Conservation (phyloP, 1,284 basidiomycete genomes). For the Sanghuangporus weigelae region DNA sequence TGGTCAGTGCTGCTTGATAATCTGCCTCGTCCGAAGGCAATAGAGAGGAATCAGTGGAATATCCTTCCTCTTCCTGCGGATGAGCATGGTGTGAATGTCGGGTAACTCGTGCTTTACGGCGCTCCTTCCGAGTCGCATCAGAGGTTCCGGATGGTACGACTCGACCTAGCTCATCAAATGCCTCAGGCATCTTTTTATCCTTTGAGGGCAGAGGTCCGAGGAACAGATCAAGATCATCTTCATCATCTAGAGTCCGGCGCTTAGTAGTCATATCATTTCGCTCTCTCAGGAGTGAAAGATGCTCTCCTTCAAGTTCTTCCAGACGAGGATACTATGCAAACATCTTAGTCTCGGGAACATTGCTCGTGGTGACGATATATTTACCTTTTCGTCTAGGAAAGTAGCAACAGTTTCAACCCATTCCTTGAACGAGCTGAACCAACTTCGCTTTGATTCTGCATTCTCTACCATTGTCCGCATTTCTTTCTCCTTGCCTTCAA, state of each 20-base stretch:
- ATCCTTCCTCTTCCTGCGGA: conserved; percentile 70
- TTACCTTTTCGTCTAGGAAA: conserved; percentile 90
- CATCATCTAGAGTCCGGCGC: conserved; percentile 68
- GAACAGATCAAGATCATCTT: conserved; percentile 77
- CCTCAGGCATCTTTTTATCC: conserved; percentile 33
- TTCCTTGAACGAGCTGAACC: conserved; percentile 81
- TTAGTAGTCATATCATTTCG: conserved; percentile 62
- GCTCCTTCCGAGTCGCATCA: conserved; percentile 40
- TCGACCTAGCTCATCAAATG: conserved; percentile 64
- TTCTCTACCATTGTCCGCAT: conserved; percentile 74
- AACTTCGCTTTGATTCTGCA: conserved; percentile 80
- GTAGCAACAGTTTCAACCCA: conserved; percentile 86
- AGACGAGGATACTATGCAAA: conserved; percentile 66
- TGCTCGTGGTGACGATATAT: conserved; percentile 5
- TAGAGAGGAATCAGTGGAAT: conserved; percentile 80
- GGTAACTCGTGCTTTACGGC: conserved; percentile 47
- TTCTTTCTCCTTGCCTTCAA: conserved; percentile 74
- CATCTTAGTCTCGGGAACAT: conserved; percentile 12
- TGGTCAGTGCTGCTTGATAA: conserved; percentile 59
- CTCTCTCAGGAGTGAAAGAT: conserved; percentile 71
- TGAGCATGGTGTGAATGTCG: conserved; percentile 42
- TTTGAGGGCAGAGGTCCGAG: conserved; percentile 49
- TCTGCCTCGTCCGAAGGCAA: conserved; percentile 61
- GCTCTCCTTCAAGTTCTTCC: conserved; percentile 82
- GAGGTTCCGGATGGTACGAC: conserved; percentile 43